A percentile compares a stretch with the other conserved stretches of the same genome.
Conservation (phyloP, 768 basidiomycete species). For the Fibroporia radiculosa region DNA sequence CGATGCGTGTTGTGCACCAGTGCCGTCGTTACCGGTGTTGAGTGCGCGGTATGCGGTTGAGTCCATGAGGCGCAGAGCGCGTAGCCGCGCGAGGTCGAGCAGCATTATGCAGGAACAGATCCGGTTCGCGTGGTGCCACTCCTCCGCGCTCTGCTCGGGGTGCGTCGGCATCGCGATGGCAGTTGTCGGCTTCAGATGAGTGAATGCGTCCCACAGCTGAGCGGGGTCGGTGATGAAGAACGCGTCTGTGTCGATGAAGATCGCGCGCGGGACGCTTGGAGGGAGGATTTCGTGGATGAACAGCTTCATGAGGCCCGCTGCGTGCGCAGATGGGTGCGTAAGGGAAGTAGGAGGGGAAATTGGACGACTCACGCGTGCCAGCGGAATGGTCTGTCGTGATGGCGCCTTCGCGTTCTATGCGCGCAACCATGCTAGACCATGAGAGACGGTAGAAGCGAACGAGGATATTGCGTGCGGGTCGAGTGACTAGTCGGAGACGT, state of each 20-base stretch:
- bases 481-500: conserved; percentile 31
- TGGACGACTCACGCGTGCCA: conserved; percentile 33
- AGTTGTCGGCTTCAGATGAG: conserved; percentile 24
- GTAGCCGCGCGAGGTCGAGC: conserved; percentile 39
- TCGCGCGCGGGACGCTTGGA: conserved; percentile 32
- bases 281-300: conserved; percentile 46
- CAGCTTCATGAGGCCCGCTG: conserved; percentile 46
- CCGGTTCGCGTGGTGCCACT: conserved; percentile 38
- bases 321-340: background rate
- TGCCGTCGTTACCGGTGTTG: conserved; percentile 18
- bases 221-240: conserved; percentile 40
- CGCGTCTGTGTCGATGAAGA: conserved; percentile 46
- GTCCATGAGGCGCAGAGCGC: conserved; percentile 38
- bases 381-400: conserved; percentile 40
- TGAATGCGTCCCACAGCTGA: conserved; percentile 38
- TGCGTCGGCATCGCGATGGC: conserved; percentile 39
- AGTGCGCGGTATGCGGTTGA: conserved; percentile 30
- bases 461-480: conserved; percentile 28
- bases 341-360: background rate
- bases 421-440: conserved; percentile 33
- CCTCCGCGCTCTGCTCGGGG: conserved; percentile 29
- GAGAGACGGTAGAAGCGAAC: conserved; percentile 37
- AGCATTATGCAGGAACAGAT: conserved; percentile 49
- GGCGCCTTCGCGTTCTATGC: conserved; percentile 38
- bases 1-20: conserved; percentile 2